Evolutionary conservation across 768 basidiomycete species (phyloP).

Genomic region (Pisolithus marmoratus): DNA sequence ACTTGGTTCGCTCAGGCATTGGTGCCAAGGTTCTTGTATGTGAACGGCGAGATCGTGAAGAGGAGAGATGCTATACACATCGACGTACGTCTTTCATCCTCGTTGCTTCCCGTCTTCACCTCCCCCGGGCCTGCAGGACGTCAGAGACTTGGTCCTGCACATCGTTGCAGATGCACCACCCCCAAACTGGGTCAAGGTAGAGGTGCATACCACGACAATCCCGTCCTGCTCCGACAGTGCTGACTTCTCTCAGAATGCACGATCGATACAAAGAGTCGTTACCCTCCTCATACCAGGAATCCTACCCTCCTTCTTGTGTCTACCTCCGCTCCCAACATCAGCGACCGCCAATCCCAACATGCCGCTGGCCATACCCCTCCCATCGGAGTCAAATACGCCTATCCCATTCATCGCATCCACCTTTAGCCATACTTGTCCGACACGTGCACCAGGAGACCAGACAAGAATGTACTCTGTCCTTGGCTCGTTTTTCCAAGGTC

Average conservation of each 20-base stretch:
- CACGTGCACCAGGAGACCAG: conserved; percentile 85
- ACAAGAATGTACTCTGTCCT: conserved; percentile 83
- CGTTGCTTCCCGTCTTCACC: not conserved
- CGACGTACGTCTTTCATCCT: conserved; percentile 46
- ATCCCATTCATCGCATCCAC: conserved; percentile 68
- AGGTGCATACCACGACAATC: conserved; percentile 44
- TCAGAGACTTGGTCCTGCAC: conserved; percentile 82
- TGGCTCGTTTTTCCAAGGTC: conserved; percentile 74
- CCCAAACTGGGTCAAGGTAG: conserved; percentile 80
- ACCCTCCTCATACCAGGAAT: conserved; percentile 83
- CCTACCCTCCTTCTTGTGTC: conserved; percentile 62
- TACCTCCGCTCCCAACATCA: conserved; percentile 67
- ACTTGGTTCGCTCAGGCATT: conserved; percentile 9
- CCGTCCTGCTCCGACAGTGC: not conserved
- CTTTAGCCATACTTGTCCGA: conserved; percentile 92
- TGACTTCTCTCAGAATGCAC: conserved; percentile 51
- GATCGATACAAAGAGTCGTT: conserved; percentile 72
- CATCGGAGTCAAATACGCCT: conserved; percentile 27
- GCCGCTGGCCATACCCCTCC: conserved; percentile 44
- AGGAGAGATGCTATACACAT: conserved; percentile 74
- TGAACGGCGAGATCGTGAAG: conserved; percentile 67
- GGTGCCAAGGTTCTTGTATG: conserved; percentile 74
- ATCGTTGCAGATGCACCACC: conserved; percentile 78
- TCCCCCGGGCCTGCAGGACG: conserved; percentile 49
- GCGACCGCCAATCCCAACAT: conserved; percentile 54